A percentile compares a stretch with the other conserved stretches of the same genome.
Evolutionary conservation across 1,284 basidiomycete species (phyloP).

Genomic region (Ceratobasidium sp.): DNA sequence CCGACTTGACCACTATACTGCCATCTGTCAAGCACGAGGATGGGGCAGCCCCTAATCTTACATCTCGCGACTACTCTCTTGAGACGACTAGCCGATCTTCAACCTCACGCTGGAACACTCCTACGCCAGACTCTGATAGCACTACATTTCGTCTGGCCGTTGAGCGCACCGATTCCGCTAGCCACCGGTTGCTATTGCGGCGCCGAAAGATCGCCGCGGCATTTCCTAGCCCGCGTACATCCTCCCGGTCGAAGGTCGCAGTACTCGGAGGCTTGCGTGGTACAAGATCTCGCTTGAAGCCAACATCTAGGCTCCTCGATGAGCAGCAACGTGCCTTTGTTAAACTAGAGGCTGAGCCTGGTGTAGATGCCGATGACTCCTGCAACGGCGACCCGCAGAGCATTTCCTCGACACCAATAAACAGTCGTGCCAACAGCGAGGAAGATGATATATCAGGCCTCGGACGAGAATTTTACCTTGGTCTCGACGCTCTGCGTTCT

Average conservation of each 20-base stretch:
- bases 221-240: background rate
- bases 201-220: conserved; percentile 1
- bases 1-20: background rate
- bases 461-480: background rate
- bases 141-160: background rate
- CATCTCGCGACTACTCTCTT: background rate
- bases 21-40: background rate
- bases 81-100: background rate
- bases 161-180: background rate
- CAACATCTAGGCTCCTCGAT: background rate
- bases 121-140: background rate
- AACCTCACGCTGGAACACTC: background rate
- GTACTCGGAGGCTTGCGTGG: background rate
- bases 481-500: background rate
- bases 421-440: conserved; percentile 11
- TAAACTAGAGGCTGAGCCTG: conserved; percentile 12
- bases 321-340: conserved; percentile 11
- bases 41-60: background rate
- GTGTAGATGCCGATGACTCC: background rate
- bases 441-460: background rate
- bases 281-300: background rate
- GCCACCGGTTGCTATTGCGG: background rate
- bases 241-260: background rate
- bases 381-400: background rate
- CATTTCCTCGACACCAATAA: background rate